Base-by-base conservation (phyloP, 2,329 filamentous ascomycete species). In the Aureobasidium sp. region DNA sequence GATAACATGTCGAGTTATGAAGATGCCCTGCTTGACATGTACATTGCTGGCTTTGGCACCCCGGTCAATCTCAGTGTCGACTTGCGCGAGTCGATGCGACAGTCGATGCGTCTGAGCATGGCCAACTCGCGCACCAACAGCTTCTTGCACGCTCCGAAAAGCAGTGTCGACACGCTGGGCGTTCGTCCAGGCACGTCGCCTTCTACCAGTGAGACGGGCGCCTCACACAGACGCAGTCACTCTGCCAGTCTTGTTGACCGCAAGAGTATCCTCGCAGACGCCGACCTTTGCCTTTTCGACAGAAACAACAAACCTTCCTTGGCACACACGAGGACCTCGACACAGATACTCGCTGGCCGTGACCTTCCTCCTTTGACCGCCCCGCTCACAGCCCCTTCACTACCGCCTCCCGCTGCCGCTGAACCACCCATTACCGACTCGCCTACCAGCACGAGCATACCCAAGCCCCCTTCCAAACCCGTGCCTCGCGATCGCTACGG, bases 401-500 rank as follows among this genome's bases (percentile, higher is more conserved):
- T 25, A 35, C 42, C 34, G 14, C 32, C 25, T 6, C 24, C 16
- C 14, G 5, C 47, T 17, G 16, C 35, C n/a, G n/a, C 19, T 17
- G 8, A 19, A 6, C 30, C 49, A 12, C 29, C 49, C 8, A 21
- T 39, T 8, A 38, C 17, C 24, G 27, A 24, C 24, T 35, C 35
- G 11, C 38, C 22, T 11, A 24, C 37, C 22, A 38, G 19, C 27
- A 19, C 5, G 29, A 41, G 8, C 22, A 19, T 53, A 19, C 38
- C 39, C 3, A 4, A 30, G 11, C 39, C 49, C 32, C 29, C 50
- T 2, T 45, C 41, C 14, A 40, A 39, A 34, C 41, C 66, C 11
- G 63, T 70, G 4, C 69, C 71, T 30, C 82, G 90, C 51, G 90
- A 96, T 67, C 80, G 88, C 14, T 95, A 96, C 63, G 91, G 91